Percentiles rank a stretch among this genome's conserved stretches.
These are phyloP conservation scores for Shiraia bambusicola DNA, from an alignment of 2,329 filamentous ascomycete species.

Conservation along the genomic window DNA sequence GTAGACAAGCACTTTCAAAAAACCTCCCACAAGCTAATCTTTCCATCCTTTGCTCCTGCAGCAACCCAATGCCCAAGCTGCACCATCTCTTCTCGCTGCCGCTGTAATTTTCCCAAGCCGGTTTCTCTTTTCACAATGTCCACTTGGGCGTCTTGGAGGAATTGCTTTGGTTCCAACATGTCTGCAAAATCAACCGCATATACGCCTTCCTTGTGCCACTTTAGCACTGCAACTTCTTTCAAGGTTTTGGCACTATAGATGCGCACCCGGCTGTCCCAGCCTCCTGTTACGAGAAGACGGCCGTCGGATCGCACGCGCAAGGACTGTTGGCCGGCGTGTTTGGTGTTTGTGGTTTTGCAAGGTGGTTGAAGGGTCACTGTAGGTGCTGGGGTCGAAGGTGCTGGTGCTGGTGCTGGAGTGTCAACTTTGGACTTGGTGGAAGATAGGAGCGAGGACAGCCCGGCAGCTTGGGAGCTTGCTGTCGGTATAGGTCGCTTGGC, in stretches of 20 bases:
- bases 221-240: constrained; percentile 85
- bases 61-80: constrained; percentile 83
- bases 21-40: constrained; percentile 93
- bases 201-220: constrained; percentile 89
- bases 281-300: constrained; percentile 82
- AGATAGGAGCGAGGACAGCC: constrained; percentile 31
- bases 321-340: constrained; percentile 86
- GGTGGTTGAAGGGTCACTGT: constrained; percentile 44
- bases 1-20: constrained; percentile 53
- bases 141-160: not conserved
- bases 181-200: constrained; percentile 75
- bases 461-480: constrained; percentile 6
- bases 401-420: constrained; percentile 7
- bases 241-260: constrained; percentile 80
- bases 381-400: constrained; percentile 2
- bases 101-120: constrained; percentile 27
- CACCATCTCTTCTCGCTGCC: constrained; percentile 54
- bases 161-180: constrained; percentile 28
- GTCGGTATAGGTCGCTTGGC: constrained; percentile 16
- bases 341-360: constrained; percentile 69
- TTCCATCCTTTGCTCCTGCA: constrained; percentile 90
- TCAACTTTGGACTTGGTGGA: constrained; percentile 10
- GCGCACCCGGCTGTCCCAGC: constrained; percentile 82
- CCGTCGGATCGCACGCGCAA: constrained; percentile 76
- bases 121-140: constrained; percentile 5